Evolutionary conservation across 306 rosid genomes (phyloP).

Genomic region (Cyamopsis tetragonoloba): DNA sequence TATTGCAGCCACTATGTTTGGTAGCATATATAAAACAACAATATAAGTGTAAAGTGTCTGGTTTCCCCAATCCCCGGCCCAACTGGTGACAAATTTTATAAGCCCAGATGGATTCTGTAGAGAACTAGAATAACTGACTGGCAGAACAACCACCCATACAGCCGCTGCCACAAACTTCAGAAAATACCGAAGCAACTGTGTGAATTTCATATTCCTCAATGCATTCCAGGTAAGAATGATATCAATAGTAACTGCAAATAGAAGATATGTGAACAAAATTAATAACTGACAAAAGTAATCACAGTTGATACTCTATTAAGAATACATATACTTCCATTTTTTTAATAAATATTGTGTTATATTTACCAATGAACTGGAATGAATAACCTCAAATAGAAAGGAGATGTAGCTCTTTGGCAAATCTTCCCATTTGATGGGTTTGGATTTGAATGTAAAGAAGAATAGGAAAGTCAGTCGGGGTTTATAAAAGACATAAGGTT

Average conservation of each 20-base stretch:
- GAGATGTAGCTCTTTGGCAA: not conserved
- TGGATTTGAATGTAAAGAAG: not conserved
- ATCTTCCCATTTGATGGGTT: not conserved
- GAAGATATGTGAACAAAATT: constrained; percentile 23
- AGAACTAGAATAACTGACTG: constrained; percentile 71
- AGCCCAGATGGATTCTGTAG: constrained; percentile 75
- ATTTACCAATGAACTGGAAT: constrained; percentile 10
- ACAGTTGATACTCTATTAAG: not conserved
- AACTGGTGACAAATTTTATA: constrained; percentile 66
- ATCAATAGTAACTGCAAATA: constrained; percentile 70
- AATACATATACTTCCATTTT: not conserved
- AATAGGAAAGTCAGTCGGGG: not conserved
- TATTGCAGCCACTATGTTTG: constrained; percentile 69
- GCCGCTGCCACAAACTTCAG: constrained; percentile 82
- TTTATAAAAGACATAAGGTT: not conserved
- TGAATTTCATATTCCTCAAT: constrained; percentile 80
- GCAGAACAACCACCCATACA: constrained; percentile 83
- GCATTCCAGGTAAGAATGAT: constrained; percentile 78
- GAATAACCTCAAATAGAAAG: not conserved
- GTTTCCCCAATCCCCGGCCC: constrained; percentile 78
- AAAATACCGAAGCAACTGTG: constrained; percentile 80
- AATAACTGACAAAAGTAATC: not conserved
- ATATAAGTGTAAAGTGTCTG: constrained; percentile 69
- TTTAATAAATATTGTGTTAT: not conserved
- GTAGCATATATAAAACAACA: constrained; percentile 64